Evolutionary conservation across 2,329 filamentous ascomycete species (phyloP), one percentile per base, ranked within the genome.

Genomic region (Penicillium sp.): DNA sequence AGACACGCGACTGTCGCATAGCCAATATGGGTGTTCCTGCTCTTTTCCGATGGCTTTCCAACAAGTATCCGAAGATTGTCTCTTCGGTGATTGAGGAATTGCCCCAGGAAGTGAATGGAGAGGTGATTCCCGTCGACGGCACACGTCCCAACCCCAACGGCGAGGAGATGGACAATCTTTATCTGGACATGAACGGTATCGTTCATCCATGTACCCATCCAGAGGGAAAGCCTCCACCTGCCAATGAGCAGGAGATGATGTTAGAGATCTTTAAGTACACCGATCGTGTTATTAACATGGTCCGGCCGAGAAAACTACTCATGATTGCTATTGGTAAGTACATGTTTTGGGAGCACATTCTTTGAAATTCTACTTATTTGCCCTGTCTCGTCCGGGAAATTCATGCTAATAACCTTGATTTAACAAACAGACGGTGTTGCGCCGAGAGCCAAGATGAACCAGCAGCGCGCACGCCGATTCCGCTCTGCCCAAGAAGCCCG

Each of bases 231-330:
- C 93, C 95, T 1, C 87, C 95, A 4, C 95, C 95, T 11, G 90
- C 89, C 72, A 94, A 95, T 63, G 95, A 99, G 81, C 92, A 96
- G 76, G 95, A 98, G 80, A 99, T 99, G 95, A 99, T 99, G 95
- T 77, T 97, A 70, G 96, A 96, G 74, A 89, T 99, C 63, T 99
- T 99, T 83, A 92, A 90, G 74, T 99, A 99, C 79, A 99, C 95
- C n/a, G 93, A 99, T 75, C 90, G 95, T 62, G 93, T 99, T 26
- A 92, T 99, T 68, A 97, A 97, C 76, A 99, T 99, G 94, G 94
- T 97, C 67, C 91, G 95, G 62, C 95, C 95, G 10, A 88, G 95
- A 70, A 98, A 97, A 80, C 81, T 99, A 52, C 85, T 99, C 58
- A 95, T 98, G 91, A 97, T 99, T 73, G 95, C 95, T 71, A 93